Conservation (phyloP, 805 yeast genomes). For the Zygotorulaspora danielsina region DNA sequence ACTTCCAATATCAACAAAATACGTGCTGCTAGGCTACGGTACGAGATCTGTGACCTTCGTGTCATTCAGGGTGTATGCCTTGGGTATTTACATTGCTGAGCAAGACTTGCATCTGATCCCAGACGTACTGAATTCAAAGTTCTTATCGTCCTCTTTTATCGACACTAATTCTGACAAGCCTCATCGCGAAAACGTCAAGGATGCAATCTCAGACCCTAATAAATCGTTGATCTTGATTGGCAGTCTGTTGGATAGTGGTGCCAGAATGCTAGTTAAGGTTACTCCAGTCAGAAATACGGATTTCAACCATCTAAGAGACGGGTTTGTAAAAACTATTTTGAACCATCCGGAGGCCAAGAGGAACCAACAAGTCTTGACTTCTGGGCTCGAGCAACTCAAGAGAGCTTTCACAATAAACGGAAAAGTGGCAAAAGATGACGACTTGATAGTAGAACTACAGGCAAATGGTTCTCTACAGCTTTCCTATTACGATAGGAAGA, state of each 20-base stretch:
- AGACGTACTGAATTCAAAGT: slow-evolving; percentile 42
- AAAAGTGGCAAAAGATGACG: slow-evolving; percentile 70
- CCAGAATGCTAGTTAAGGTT: slow-evolving; percentile 66
- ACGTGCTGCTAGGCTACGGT: slow-evolving; percentile 71
- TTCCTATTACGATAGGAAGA: slow-evolving; percentile 41
- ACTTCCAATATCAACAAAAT: slow-evolving; percentile 36
- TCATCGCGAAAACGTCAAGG: slow-evolving; percentile 40
- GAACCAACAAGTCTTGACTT: slow-evolving; percentile 43
- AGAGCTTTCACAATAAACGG: slow-evolving; percentile 59
- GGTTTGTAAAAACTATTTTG: slow-evolving; percentile 73
- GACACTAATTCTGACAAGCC: slow-evolving; percentile 34
- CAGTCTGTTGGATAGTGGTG: slow-evolving; percentile 53
- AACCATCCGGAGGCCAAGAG: slow-evolving; percentile 59
- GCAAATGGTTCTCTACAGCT: slow-evolving; percentile 45
- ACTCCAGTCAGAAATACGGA: slow-evolving; percentile 90
- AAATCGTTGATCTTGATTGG: slow-evolving; percentile 52
- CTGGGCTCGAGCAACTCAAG: slow-evolving; percentile 66
- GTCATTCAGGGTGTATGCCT: slow-evolving; percentile 77
- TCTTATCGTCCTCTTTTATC: slow-evolving; percentile 36
- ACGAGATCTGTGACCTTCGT: slow-evolving; percentile 79
- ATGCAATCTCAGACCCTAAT: slow-evolving; percentile 48
- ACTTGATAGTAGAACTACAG: slow-evolving; percentile 54
- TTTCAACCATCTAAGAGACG: slow-evolving; percentile 84
- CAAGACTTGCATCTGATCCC: slow-evolving; percentile 47
- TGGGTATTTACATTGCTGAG: slow-evolving; percentile 72